phyloP scores from a whole-genome alignment of 2,329 filamentous ascomycete species.

The Paradendryphiella salina region DNA sequence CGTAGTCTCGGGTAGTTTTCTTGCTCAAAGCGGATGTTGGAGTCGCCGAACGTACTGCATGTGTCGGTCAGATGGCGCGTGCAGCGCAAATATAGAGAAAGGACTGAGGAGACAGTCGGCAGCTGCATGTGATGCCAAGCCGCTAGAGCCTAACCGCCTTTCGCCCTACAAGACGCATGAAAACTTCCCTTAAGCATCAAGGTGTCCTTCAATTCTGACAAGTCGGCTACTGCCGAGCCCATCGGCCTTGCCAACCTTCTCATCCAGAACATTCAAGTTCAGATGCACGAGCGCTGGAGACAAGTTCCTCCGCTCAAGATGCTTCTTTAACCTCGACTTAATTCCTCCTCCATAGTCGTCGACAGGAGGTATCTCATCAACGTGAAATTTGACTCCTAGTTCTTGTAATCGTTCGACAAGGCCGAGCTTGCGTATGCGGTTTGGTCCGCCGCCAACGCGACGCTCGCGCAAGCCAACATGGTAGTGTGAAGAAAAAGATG shows the following conservation, averaged over 20 bases:
- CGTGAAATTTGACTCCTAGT: neutral
- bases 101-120: neutral
- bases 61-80: conserved; percentile 11
- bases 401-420: conserved; percentile 33
- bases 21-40: neutral
- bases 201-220: neutral
- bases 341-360: conserved; percentile 50
- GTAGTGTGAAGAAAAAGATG: conserved; percentile 42
- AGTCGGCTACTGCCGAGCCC: neutral
- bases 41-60: neutral
- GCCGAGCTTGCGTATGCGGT: conserved; percentile 35
- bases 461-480: conserved; percentile 47
- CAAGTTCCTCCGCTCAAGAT: neutral
- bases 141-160: neutral
- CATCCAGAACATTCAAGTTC: neutral
- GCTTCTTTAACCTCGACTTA: conserved; percentile 35
- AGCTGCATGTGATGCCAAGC: conserved; percentile 6
- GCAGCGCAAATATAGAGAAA: neutral
- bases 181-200: neutral
- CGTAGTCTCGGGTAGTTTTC: neutral
- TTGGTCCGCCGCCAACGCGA: conserved; percentile 47
- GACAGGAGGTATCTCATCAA: conserved; percentile 19
- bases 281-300: neutral
- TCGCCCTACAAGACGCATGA: neutral
- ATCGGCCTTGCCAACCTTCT: neutral